These are phyloP conservation scores for Xylaria longipes DNA, from an alignment of 495 filamentous ascomycete genomes.

Conservation along the genomic window DNA sequence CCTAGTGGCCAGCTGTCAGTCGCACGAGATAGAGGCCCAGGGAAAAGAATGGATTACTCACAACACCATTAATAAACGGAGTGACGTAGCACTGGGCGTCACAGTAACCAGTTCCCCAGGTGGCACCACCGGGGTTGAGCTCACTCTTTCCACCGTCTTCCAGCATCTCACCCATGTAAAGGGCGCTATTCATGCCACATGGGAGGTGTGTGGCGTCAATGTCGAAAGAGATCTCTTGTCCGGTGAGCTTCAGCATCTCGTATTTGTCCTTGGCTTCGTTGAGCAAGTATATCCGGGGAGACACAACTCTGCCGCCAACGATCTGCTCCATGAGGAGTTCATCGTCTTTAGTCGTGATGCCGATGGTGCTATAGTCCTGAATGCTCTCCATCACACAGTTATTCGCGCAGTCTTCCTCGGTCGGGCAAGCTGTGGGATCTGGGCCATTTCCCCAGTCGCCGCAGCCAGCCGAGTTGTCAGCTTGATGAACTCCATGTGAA, in stretches of 20 bases:
- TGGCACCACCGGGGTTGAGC: slow-evolving; percentile 66
- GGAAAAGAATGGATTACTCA: slow-evolving; percentile 33
- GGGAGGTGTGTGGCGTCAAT: slow-evolving; percentile 65
- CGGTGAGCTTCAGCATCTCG: slow-evolving; percentile 63
- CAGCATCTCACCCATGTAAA: slow-evolving; percentile 71
- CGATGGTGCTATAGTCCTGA: slow-evolving; percentile 51
- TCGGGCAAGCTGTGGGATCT: slow-evolving; percentile 55
- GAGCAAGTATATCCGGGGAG: slow-evolving; percentile 68
- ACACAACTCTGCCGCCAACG: slow-evolving; percentile 45
- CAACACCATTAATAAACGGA: slow-evolving; percentile 65
- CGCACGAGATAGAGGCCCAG: not conserved
- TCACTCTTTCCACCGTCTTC: slow-evolving; percentile 58
- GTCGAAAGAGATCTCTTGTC: slow-evolving; percentile 67
- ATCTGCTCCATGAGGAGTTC: slow-evolving; percentile 52
- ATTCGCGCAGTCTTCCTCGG: slow-evolving; percentile 54
- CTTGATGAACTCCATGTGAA: slow-evolving; percentile 56
- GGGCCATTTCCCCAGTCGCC: slow-evolving; percentile 52
- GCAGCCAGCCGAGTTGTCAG: slow-evolving; percentile 42
- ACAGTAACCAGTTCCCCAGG: slow-evolving; percentile 74
- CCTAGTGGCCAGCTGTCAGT: slow-evolving; percentile 32
- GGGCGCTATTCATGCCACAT: slow-evolving; percentile 72
- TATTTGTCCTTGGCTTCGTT: slow-evolving; percentile 61
- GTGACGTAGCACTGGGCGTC: slow-evolving; percentile 67
- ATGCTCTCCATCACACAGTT: slow-evolving; percentile 52
- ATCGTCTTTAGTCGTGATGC: slow-evolving; percentile 51